Percentiles rank a stretch among this genome's conserved stretches.
phyloP scores from a whole-genome alignment of 768 basidiomycete species.

The Naganishia randhawae region DNA sequence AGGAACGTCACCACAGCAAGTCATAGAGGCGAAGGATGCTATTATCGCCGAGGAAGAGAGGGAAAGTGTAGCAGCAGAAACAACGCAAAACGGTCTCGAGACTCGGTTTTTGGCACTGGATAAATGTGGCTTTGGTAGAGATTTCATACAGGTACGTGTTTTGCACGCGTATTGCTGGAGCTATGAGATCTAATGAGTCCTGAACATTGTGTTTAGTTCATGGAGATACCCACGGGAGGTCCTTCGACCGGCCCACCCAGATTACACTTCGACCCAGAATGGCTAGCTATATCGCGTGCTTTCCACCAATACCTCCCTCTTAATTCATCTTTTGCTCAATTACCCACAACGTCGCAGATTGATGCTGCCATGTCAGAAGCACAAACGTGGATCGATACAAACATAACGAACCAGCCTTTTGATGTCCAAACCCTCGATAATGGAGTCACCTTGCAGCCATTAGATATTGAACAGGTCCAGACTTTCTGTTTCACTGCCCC shows the following conservation, averaged over 20 bases:
- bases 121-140: conserved; percentile 70
- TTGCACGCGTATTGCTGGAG: no score
- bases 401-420: conserved; percentile 52
- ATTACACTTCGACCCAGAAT: conserved; percentile 77
- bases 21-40: conserved; percentile 40
- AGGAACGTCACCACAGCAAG: neutral
- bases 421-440: conserved; percentile 31
- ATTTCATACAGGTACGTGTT: conserved; percentile 70
- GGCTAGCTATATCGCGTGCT: conserved; percentile 88
- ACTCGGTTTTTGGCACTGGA: conserved; percentile 86
- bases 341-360: conserved; percentile 56
- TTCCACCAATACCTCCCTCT: conserved; percentile 74
- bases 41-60: conserved; percentile 35
- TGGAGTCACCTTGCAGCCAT: conserved; percentile 26
- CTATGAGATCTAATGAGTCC: neutral
- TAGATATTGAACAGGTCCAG: conserved; percentile 60
- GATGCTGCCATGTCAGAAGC: conserved; percentile 59
- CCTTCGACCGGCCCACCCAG: conserved; percentile 34
- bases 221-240: conserved; percentile 58
- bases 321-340: conserved; percentile 61
- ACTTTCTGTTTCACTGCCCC: conserved; percentile 62
- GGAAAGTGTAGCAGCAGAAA: conserved; percentile 54
- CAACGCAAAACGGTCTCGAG: conserved; percentile 41
- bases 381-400: conserved; percentile 63
- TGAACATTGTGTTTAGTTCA: conserved; percentile 55